Percentiles rank a stretch among this genome's conserved stretches.
Conservation (phyloP, 179 eudicot species). For the Heliamphora ciliata region DNA sequence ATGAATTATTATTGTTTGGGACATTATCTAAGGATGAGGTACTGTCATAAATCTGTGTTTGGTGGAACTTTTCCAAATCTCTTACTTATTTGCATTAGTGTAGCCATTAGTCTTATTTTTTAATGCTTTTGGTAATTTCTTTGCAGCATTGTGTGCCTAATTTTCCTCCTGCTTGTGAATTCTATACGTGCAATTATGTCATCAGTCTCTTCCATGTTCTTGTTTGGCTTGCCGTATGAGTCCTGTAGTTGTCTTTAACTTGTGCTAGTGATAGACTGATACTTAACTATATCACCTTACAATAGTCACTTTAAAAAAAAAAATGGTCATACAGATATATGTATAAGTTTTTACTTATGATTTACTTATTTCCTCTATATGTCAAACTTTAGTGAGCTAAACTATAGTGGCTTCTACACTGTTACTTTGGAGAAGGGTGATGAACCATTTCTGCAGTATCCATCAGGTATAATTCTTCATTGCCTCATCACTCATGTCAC, state of each 20-base stretch:
- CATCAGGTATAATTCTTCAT: slow-evolving; percentile 50
- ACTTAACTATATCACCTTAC: neutral
- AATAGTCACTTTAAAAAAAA: neutral
- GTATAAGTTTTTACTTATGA: neutral
- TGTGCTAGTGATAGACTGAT: neutral
- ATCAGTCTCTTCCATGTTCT: neutral
- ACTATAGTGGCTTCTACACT: slow-evolving; percentile 86
- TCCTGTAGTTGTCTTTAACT: neutral
- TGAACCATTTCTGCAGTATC: slow-evolving; percentile 75
- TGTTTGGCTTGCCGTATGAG: neutral
- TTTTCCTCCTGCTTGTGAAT: slow-evolving; percentile 12
- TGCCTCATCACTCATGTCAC: neutral
- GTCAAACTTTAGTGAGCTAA: slow-evolving; percentile 74
- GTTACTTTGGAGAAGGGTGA: slow-evolving; percentile 87
- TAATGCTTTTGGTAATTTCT: slow-evolving; percentile 3
- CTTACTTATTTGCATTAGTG: neutral
- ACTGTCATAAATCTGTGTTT: neutral
- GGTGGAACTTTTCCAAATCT: neutral
- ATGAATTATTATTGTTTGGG: neutral
- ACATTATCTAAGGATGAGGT: neutral
- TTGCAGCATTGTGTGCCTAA: neutral
- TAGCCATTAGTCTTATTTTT: neutral
- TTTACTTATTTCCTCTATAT: slow-evolving; percentile 28
- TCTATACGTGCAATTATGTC: neutral
- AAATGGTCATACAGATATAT: neutral